Conservation (phyloP, 352 stramenopile species). For the Phytophthora citricola region DNA sequence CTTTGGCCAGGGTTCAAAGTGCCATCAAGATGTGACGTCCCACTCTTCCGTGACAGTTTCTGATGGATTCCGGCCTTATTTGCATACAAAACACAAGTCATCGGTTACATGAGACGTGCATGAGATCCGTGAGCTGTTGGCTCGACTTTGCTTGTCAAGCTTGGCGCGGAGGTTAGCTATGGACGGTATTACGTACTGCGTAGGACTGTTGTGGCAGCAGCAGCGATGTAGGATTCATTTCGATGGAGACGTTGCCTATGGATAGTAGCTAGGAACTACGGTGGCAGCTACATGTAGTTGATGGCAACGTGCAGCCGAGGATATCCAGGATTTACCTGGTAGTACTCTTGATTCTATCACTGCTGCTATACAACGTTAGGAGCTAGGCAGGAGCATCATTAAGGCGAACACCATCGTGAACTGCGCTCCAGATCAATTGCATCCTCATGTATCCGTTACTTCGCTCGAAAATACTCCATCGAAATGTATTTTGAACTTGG, state of each 20-base stretch:
- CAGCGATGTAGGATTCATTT: background rate
- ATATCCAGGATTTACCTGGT: too few species aligned
- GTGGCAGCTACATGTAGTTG: too few species aligned
- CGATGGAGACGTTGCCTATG: conserved; percentile 2
- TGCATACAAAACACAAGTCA: conserved; percentile 8
- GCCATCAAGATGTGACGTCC: conserved; percentile 30
- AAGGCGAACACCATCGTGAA: too few species aligned
- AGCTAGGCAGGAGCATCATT: too few species aligned
- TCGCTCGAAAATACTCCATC: conserved; percentile 25
- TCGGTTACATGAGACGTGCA: background rate
- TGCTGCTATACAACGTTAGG: too few species aligned
- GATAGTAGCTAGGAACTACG: too few species aligned
- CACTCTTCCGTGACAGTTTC: conserved; percentile 39
- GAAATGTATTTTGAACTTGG: conserved; percentile 4
- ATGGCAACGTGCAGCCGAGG: too few species aligned
- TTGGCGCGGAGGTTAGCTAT: too few species aligned
- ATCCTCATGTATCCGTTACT: conserved; percentile 2
- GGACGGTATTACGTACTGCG: too few species aligned
- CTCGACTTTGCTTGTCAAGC: background rate
- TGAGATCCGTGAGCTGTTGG: background rate
- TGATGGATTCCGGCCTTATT: conserved; percentile 36
- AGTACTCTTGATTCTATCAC: too few species aligned
- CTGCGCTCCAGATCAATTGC: background rate
- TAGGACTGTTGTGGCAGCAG: too few species aligned
- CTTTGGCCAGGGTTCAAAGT: conserved; percentile 5